These are phyloP conservation scores for Friedmanniomyces endolithicus DNA, from an alignment of 495 filamentous ascomycete species.

Conservation along the genomic window DNA sequence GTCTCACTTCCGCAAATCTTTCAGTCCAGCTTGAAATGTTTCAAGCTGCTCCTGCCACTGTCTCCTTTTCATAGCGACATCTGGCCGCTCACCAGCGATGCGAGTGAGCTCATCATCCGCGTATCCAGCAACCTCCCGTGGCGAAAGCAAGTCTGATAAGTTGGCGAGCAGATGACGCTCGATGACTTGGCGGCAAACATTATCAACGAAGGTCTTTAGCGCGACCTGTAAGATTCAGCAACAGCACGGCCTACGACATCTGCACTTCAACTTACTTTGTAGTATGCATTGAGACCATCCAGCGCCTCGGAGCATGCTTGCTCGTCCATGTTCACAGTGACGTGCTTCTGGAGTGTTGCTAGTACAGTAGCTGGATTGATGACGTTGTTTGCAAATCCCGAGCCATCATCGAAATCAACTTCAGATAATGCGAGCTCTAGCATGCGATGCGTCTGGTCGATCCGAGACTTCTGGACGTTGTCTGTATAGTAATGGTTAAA, in stretches of 20 bases:
- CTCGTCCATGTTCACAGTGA: constrained; percentile 12
- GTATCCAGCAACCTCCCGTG: neutral
- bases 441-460: neutral
- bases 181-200: neutral
- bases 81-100: neutral
- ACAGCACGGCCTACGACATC: too few relatives aligned
- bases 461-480: constrained; percentile 9
- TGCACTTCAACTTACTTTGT: neutral
- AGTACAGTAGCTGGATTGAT: constrained; percentile 1
- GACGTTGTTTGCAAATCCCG: neutral
- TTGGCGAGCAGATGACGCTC: neutral
- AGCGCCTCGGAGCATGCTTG: constrained; percentile 7
- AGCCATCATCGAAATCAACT: neutral
- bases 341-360: neutral
- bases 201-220: neutral
- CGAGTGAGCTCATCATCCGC: neutral
- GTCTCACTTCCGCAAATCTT: too few relatives aligned
- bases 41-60: too few relatives aligned
- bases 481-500: constrained; percentile 18
- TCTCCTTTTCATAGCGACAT: too few relatives aligned
- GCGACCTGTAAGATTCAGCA: neutral
- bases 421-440: neutral
- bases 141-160: neutral
- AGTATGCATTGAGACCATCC: neutral
- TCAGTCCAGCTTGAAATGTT: too few relatives aligned